These are phyloP conservation scores for Aristolochia fimbriata DNA, from an alignment of 164 flowering plant genomes.

Conservation along the genomic window DNA sequence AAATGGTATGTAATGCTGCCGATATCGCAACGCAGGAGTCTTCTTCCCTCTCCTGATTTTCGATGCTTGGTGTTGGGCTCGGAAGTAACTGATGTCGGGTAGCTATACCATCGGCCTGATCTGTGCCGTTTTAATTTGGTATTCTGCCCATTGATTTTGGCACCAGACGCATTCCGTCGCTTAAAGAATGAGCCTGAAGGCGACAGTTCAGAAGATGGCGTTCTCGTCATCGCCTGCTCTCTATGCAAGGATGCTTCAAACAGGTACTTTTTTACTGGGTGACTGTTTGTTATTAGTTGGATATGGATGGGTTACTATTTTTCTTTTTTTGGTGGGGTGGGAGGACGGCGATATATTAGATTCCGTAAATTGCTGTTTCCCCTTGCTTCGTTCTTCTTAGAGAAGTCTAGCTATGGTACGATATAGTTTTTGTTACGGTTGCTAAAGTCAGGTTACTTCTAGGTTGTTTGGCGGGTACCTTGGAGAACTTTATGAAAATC, in stretches of 20 bases:
- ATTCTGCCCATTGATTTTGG: background rate
- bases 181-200: constrained; percentile 1
- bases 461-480: too few species aligned
- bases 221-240: constrained; percentile 44
- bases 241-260: constrained; percentile 63
- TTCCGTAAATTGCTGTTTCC: background rate
- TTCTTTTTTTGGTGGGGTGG: background rate
- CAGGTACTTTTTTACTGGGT: constrained; percentile 34
- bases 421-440: too few species aligned
- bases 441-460: too few species aligned
- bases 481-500: too few species aligned
- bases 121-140: background rate
- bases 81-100: background rate
- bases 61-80: background rate
- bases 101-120: too few species aligned
- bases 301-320: background rate
- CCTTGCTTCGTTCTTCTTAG: background rate
- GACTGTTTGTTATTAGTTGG: background rate
- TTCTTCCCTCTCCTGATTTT: too few species aligned
- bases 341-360: background rate
- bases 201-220: constrained; percentile 19
- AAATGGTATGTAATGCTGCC: too few species aligned
- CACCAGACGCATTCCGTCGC: too few species aligned
- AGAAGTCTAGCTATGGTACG: background rate
- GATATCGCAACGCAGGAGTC: background rate